Conservation (phyloP, 2,329 filamentous ascomycete genomes). For the Ceratocystis destructans region DNA sequence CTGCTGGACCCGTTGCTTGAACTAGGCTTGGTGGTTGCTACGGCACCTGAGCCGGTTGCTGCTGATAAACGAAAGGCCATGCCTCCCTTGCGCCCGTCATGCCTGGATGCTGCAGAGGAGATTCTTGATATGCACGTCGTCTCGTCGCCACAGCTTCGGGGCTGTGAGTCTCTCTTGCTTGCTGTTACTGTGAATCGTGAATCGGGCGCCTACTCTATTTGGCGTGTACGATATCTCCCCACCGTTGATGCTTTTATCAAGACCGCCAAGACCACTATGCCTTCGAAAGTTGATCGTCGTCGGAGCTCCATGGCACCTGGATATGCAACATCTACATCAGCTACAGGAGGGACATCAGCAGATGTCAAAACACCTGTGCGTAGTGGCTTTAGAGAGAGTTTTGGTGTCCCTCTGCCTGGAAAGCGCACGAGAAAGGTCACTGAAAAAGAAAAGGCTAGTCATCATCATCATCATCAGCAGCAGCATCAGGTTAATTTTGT, state of each 20-base stretch:
- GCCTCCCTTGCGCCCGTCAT: constrained; percentile 35
- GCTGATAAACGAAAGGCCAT: constrained; percentile 23
- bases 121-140: constrained; percentile 67
- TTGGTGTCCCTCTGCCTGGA: constrained; percentile 45
- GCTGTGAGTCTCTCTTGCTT: constrained; percentile 46
- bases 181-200: constrained; percentile 71
- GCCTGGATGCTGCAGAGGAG: constrained; percentile 62
- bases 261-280: constrained; percentile 15
- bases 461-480: background rate
- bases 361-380: constrained; percentile 58
- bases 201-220: constrained; percentile 65
- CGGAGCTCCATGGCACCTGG: constrained; percentile 53
- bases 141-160: constrained; percentile 38
- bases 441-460: constrained; percentile 26
- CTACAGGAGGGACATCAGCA: background rate
- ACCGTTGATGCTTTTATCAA: constrained; percentile 46
- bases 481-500: constrained; percentile 36
- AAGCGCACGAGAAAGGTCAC: constrained; percentile 35
- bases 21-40: constrained; percentile 61
- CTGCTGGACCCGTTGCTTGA: constrained; percentile 77
- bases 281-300: constrained; percentile 35
- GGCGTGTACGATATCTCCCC: constrained; percentile 66
- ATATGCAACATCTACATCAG: constrained; percentile 10
- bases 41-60: constrained; percentile 34
- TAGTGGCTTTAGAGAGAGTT: constrained; percentile 60